Conservation (phyloP, 1,284 basidiomycete genomes). For the Tilletia indica region DNA sequence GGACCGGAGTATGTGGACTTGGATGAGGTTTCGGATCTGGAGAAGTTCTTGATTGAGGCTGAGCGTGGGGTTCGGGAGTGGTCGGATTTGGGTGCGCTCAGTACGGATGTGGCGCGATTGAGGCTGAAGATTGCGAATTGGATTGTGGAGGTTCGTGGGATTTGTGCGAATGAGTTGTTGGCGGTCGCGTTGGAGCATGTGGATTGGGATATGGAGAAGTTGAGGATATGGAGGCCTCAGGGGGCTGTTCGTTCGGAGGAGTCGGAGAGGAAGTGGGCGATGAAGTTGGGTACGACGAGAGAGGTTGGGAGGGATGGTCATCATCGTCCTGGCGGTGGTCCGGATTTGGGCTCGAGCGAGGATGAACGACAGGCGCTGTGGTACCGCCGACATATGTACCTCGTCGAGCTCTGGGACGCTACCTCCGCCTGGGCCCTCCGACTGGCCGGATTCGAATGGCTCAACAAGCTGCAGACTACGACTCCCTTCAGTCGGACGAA, state of each 20-base stretch:
- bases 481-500: not conserved
- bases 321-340: not conserved
- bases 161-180: not conserved
- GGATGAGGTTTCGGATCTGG: not conserved
- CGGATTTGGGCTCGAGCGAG: not conserved
- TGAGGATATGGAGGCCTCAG: not conserved
- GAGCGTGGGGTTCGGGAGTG: not conserved
- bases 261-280: no score
- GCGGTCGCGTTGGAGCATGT: not conserved
- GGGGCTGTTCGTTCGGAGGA: not conserved
- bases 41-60: not conserved
- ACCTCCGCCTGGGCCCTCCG: not conserved
- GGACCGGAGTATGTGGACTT: not conserved
- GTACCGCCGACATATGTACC: constrained; percentile 1
- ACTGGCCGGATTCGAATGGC: not conserved
- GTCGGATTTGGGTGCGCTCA: not conserved
- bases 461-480: not conserved
- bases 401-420: not conserved
- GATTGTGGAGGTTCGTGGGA: not conserved
- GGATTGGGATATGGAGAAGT: not conserved
- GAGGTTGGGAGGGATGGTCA: not conserved
- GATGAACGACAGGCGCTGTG: not conserved
- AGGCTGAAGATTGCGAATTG: not conserved
- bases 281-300: not conserved
- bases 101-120: not conserved